Evolutionary conservation across 2,329 filamentous ascomycete species (phyloP), one percentile per base, ranked within the genome.

Genomic region (Hypoxylon sp.): DNA sequence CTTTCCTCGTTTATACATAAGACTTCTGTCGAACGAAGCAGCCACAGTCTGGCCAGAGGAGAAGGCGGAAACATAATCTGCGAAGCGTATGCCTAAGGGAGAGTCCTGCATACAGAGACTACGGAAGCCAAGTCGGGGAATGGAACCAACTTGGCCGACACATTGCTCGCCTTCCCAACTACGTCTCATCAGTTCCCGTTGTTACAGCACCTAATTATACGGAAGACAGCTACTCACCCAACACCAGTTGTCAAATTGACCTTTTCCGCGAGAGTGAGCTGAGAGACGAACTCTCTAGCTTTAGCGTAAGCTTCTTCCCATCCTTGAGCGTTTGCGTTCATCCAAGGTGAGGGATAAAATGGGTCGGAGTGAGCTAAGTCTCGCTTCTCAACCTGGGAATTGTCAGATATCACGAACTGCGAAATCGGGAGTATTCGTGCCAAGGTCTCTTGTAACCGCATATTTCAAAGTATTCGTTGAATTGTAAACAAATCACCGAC

Each of bases 171-270:
- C 82, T 79, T 86, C 79, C 91, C 91, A 93, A 47, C 89, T 89
- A 46, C 29, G 24, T 14, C 48, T 48, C 2, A 37, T 47, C 31
- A 65, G 46, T 6, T 44, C 8, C 35, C 22, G 63, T 39, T 31
- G 2, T 39, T 67, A 31, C 19, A 22, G 5, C 19, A 22, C 19
- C 19, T n/a, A 11, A 5, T 48, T 44, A 8, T 9, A 5, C 19
- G 8, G 3, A 31, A 48, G 22, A 13, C 3, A 5, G 3, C 1
- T 19, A 82, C 89, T 79, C 82, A 95, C 88, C 94, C 94, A 70
- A 92, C 88, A 79, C 95, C 95, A 0, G 94, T 98, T 2, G 95
- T 98, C 71, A 99, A 80, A 80, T 98, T 98, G 80, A 98, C 94
- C 83, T 97, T 98, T 80, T 98, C 94, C 10, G 90, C 78, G 37